Evolutionary conservation across 345 rosid genomes (phyloP).

Genomic region (Citrus hindsii): DNA sequence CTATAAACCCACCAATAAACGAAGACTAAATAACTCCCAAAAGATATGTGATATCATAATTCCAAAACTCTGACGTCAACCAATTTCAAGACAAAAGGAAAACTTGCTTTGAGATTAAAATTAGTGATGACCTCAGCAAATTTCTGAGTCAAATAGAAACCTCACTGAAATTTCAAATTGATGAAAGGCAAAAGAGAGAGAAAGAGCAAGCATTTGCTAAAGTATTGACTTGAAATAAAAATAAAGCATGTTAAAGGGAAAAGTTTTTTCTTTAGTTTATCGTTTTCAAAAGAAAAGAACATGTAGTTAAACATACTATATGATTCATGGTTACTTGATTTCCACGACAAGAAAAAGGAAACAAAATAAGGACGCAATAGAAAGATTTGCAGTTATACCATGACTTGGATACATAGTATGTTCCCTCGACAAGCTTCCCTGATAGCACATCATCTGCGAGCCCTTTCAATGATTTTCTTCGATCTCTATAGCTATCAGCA

Average conservation of each 20-base stretch:
- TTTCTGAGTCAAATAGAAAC: background rate
- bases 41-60: background rate
- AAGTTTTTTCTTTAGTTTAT: background rate
- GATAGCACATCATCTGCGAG: constrained; percentile 58
- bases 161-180: constrained; percentile 1
- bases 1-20: background rate
- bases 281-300: background rate
- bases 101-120: background rate
- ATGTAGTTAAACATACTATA: background rate
- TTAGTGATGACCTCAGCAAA: background rate
- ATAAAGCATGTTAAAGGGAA: background rate
- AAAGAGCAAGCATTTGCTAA: background rate
- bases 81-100: background rate
- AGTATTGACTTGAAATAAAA: background rate
- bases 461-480: constrained; percentile 72
- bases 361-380: constrained; percentile 6
- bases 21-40: background rate
- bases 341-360: background rate
- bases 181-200: background rate
- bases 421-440: constrained; percentile 67
- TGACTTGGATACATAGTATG: constrained; percentile 65
- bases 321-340: background rate
- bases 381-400: constrained; percentile 53
- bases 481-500: constrained; percentile 91
- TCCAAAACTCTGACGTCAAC: background rate